A percentile compares a stretch with the other conserved stretches of the same genome.
phyloP scores from a whole-genome alignment of 495 filamentous ascomycete genomes.

The Annulohypoxylon bovei region DNA sequence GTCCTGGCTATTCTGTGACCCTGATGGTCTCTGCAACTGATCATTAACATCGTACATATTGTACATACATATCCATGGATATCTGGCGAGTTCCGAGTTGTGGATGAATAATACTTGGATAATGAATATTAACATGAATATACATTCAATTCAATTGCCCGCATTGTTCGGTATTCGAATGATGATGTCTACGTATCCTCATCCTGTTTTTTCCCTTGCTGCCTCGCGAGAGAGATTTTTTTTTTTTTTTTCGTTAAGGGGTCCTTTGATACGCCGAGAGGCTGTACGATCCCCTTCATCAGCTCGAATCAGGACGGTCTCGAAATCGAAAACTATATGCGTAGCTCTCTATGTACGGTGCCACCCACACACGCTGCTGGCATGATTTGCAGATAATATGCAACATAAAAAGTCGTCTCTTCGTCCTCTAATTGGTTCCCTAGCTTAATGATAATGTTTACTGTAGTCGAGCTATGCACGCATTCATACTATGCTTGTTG shows the following conservation, averaged over 20 bases:
- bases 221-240: background rate
- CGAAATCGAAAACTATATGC: conserved; percentile 5
- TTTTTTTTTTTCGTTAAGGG: too few species aligned
- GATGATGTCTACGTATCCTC: background rate
- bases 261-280: background rate
- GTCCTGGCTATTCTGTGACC: conserved; percentile 16
- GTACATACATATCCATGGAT: conserved; percentile 1
- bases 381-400: conserved; percentile 36
- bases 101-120: conserved; percentile 19
- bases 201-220: background rate
- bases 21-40: conserved; percentile 21
- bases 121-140: background rate
- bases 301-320: background rate
- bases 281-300: background rate
- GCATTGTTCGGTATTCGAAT: background rate
- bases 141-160: conserved; percentile 6
- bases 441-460: conserved; percentile 29
- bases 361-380: conserved; percentile 31
- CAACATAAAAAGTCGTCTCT: conserved; percentile 10
- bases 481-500: conserved; percentile 12
- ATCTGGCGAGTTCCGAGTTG: conserved; percentile 19
- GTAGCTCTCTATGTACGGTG: conserved; percentile 26
- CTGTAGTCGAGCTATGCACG: conserved; percentile 31
- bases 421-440: conserved; percentile 22
- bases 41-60: conserved; percentile 11